Percentiles rank a stretch among this genome's conserved stretches.
Evolutionary conservation across 2,329 filamentous ascomycete species (phyloP).

Genomic region (Aspergillus luchuensis): DNA sequence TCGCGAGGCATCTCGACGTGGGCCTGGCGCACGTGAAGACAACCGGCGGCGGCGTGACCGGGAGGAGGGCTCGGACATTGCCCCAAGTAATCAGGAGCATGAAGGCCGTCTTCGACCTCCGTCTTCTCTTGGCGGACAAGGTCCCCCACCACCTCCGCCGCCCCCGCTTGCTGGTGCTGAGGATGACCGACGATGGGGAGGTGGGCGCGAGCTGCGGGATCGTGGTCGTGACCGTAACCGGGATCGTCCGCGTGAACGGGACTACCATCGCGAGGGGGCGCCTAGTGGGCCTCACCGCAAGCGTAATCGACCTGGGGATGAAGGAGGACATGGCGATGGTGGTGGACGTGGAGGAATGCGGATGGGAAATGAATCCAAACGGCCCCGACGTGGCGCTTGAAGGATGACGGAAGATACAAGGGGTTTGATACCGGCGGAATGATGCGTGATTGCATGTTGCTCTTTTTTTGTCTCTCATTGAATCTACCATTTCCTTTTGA

Average conservation of each 20-base stretch:
- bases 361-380: conserved; percentile 45
- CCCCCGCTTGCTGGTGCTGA: conserved; percentile 28
- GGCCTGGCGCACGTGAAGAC: conserved; percentile 36
- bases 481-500: conserved; percentile 16
- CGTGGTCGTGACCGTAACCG: conserved; percentile 40
- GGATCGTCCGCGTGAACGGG: conserved; percentile 38
- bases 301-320: conserved; percentile 41
- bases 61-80: conserved; percentile 31
- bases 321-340: conserved; percentile 30
- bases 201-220: conserved; percentile 39
- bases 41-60: conserved; percentile 40
- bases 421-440: background rate
- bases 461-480: conserved; percentile 12
- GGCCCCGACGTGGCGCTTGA: conserved; percentile 43
- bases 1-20: conserved; percentile 37
- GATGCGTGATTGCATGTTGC: conserved; percentile 4
- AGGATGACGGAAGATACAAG: background rate
- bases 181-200: conserved; percentile 39
- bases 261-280: conserved; percentile 32
- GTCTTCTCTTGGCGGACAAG: conserved; percentile 34
- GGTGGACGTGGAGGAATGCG: conserved; percentile 39
- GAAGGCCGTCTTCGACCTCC: conserved; percentile 40
- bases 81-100: conserved; percentile 29
- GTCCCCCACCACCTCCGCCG: conserved; percentile 34
- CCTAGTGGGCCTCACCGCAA: conserved; percentile 37